Conservation (phyloP, 2,329 filamentous ascomycete genomes). For the Cercospora sesami region DNA sequence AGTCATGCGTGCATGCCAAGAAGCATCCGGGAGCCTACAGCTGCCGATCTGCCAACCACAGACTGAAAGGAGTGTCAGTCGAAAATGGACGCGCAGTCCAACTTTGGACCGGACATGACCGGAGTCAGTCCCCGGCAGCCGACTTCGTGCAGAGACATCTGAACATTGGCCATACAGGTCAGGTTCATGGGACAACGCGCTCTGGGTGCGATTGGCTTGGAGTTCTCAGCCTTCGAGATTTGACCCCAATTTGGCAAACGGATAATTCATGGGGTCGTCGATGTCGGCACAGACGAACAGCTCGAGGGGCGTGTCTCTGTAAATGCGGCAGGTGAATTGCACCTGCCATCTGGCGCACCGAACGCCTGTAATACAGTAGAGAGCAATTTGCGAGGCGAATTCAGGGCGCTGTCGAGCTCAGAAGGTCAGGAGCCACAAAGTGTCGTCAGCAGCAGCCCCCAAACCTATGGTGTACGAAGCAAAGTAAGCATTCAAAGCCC, state of each 20-base stretch:
- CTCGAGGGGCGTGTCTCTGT: neutral
- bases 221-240: neutral
- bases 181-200: neutral
- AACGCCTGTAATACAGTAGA: neutral
- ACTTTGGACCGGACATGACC: neutral
- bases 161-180: neutral
- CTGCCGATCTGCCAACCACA: neutral
- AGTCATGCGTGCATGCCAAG: constrained; percentile 1
- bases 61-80: neutral
- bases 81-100: neutral
- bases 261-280: neutral
- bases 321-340: neutral
- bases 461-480: neutral
- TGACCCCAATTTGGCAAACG: neutral
- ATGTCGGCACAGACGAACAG: neutral
- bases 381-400: neutral
- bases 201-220: neutral
- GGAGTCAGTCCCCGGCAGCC: neutral
- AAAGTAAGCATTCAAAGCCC: neutral
- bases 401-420: neutral
- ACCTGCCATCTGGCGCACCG: neutral
- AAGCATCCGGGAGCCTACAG: neutral
- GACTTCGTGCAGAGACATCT: neutral
- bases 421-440: neutral
- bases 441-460: neutral